Percentiles rank a stretch among this genome's conserved stretches.
Evolutionary conservation across 257 asterid species (phyloP).

Genomic region (Linaria vulgaris): DNA sequence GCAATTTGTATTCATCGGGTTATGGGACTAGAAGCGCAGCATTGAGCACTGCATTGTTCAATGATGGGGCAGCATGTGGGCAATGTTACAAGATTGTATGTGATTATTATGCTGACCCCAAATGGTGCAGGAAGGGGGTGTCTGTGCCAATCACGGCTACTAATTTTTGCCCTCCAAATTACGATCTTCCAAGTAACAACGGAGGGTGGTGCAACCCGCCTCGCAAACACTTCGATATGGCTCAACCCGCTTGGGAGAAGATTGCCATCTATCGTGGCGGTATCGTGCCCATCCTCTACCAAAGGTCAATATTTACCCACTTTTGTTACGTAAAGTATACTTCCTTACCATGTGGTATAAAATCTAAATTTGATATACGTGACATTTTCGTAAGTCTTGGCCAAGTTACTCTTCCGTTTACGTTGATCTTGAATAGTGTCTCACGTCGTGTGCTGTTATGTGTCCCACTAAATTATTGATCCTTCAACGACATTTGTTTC

Average conservation of each 20-base stretch:
- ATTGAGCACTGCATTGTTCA: conserved; percentile 65
- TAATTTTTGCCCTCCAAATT: conserved; percentile 72
- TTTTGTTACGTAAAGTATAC: too few relatives aligned
- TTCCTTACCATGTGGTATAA: too few relatives aligned
- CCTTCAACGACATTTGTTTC: too few relatives aligned
- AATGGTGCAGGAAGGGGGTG: conserved; percentile 52
- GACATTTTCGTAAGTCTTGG: too few relatives aligned
- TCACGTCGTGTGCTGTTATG: too few relatives aligned
- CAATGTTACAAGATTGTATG: conserved; percentile 63
- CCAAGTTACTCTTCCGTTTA: too few relatives aligned
- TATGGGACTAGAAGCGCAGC: conserved; percentile 64
- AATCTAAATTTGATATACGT: too few relatives aligned
- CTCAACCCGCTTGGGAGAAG: conserved; percentile 75
- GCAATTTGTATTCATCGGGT: conserved; percentile 46
- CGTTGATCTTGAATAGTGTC: too few relatives aligned
- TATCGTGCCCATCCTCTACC: conserved; percentile 57
- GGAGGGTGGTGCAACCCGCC: conserved; percentile 92
- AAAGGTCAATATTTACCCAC: conserved; percentile 36
- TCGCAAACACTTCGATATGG: conserved; percentile 78
- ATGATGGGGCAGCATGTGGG: conserved; percentile 60
- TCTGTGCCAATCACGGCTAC: conserved; percentile 64
- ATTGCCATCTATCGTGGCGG: conserved; percentile 64
- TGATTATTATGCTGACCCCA: conserved; percentile 35
- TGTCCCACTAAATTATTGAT: too few relatives aligned
- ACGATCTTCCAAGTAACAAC: conserved; percentile 50